A percentile compares a stretch with the other conserved stretches of the same genome.
Conservation (phyloP, 495 filamentous ascomycete genomes). For the Hypoxylon intermedium region DNA sequence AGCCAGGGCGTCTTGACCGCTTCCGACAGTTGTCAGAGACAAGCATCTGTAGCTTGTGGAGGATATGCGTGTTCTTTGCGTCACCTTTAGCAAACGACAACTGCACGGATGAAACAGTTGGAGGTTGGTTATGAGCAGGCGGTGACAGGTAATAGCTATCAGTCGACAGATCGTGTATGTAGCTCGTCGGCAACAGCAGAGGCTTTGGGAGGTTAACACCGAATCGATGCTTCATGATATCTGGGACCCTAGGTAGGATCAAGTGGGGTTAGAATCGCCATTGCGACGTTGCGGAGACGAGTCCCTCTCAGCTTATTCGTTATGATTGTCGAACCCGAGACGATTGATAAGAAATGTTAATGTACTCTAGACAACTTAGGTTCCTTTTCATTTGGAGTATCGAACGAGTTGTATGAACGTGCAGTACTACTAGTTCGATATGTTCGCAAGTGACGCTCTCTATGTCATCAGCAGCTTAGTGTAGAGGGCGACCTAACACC, state of each 20-base stretch:
- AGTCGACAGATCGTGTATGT: slow-evolving; percentile 20
- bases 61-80: slow-evolving; percentile 20
- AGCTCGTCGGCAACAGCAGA: slow-evolving; percentile 18
- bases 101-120: slow-evolving; percentile 23
- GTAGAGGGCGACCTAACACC: slow-evolving; percentile 5
- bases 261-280: slow-evolving; percentile 23
- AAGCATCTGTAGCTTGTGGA: slow-evolving; percentile 9
- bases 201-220: slow-evolving; percentile 20
- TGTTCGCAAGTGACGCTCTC: slow-evolving; percentile 10
- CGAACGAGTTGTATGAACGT: slow-evolving; percentile 6
- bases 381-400: neutral
- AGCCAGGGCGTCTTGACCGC: slow-evolving; percentile 19
- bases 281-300: slow-evolving; percentile 30
- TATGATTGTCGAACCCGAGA: too few relatives aligned
- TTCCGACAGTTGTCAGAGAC: slow-evolving; percentile 12
- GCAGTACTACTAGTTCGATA: slow-evolving; percentile 7
- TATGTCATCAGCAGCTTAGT: slow-evolving; percentile 9
- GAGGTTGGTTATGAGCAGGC: slow-evolving; percentile 12
- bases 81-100: slow-evolving; percentile 28
- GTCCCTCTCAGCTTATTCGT: slow-evolving; percentile 17
- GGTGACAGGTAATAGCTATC: slow-evolving; percentile 24
- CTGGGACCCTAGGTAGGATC: slow-evolving; percentile 7
- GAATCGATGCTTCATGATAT: slow-evolving; percentile 25
- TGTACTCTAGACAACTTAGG: too few relatives aligned
- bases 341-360: too few relatives aligned